Base-by-base conservation (phyloP, 2,329 filamentous ascomycete genomes). In the Reticulascus tulasneorum region DNA sequence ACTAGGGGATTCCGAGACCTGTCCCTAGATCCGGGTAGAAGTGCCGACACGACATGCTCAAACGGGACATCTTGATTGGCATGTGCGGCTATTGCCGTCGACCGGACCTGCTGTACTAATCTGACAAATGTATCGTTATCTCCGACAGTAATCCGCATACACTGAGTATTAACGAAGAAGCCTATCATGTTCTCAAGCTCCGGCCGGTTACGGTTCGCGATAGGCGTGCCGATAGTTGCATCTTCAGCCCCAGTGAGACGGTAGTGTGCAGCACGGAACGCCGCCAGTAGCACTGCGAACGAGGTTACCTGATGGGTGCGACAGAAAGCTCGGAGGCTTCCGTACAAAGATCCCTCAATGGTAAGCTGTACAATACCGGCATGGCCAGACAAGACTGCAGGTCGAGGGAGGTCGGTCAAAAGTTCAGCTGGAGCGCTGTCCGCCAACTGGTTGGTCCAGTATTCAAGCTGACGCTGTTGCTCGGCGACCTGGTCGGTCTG, bases 151-250 rank as follows among this genome's bases (percentile, higher is more conserved):
- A 53, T 37, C 13, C 51, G 38, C 16, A 55, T 45, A 10, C 50
- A 51, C 23, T 55, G 53, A 0, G 44, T 36, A 20, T 52, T 54
- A 27, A 53, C 52, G 12, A 54, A 54, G 40, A 50, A 51, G 2
- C 49, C 52, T 19, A 44, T 38, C 11, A 44, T 20, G 11, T 37
- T 23, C 21, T 41, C 29, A 3, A 44, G 10, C 12, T 44, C 41
- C 11, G 23, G 21, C 9, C 33, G 33, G 23, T 37, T 23, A 3
- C 41, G 29, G 2, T 30, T 36, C 1, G 42, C 38, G 11, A 23
- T 35, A 7, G 38, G 26, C 1, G 31, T 28, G 13, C 52, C 53
- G 4, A 56, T 43, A 1, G 40, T 44, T 1, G 50, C 46, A 32
- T 56, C 53, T 7, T 40, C 38, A 5, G 15, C 24, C 1, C 47